Evolutionary conservation across 257 asterid genomes (phyloP), one percentile per base, ranked within the genome.

Genomic region (Linderniella brevidens): DNA sequence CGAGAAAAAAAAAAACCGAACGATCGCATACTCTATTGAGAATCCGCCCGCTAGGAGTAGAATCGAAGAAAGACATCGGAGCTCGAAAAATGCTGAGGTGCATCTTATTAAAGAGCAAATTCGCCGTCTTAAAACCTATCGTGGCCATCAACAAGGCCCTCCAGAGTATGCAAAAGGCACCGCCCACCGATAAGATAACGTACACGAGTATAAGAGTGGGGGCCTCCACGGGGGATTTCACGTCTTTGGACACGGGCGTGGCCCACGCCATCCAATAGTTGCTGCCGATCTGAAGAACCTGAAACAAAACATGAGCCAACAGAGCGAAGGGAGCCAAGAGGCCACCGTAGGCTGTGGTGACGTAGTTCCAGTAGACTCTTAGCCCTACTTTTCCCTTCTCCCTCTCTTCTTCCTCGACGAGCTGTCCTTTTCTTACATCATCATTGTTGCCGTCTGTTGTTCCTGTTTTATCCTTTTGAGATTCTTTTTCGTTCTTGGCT

Each of bases 261-360:
- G 97, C 97, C 93, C 88, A 87, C 32, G 95, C 86, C 97, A 87
- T 87, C 97, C 93, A 87, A 49, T 83, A 87, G 60, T 83, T 87
- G 86, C 97, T 87, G 44, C 84, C 88, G 18, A 87, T 80, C 64
- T 87, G 95, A 63, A 87, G 78, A 19, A 56, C 12, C 55, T 83
- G 88, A 61, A 83, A 80, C 41, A 79, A 14, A 47, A 66, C 18
- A 54, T 83, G 95, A 35, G 84, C 76, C 48, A 83, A 57, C 54
- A 87, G 47, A 46, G 80, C 75, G 35, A 87, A 47, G n/a, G 97
- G 97, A n/a, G 74, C 85, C 14, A 87, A 68, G 38, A 73, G 69
- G 37, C 97, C 97, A 37, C 95, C 79, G 41, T 74, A 83, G 10
- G 92, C 95, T 3, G 73, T 70, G n/a, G 76, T 83, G 19, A 87